Conservation (phyloP, 1,284 basidiomycete species). For the Sphaerobolus stellatus region DNA sequence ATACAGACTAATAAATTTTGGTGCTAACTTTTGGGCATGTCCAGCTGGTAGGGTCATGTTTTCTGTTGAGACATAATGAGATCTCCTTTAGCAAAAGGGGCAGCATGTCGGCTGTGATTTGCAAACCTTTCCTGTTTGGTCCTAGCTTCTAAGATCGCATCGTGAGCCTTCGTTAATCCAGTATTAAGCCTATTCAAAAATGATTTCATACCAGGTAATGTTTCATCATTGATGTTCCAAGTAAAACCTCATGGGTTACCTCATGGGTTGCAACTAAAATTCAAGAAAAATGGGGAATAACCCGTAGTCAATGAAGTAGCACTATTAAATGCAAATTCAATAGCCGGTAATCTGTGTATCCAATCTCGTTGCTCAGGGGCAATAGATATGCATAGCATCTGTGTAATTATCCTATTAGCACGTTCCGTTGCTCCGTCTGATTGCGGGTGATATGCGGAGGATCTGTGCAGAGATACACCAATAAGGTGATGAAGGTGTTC, state of each 20-base stretch:
- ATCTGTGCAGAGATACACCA: constrained; percentile 25
- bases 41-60: constrained; percentile 34
- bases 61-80: constrained; percentile 36
- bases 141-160: constrained; percentile 27
- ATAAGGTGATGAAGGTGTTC: constrained; percentile 21
- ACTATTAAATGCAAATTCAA: constrained; percentile 30
- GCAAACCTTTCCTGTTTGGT: constrained; percentile 30
- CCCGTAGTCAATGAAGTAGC: constrained; percentile 34
- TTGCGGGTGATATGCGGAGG: constrained; percentile 10
- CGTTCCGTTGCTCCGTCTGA: constrained; percentile 26
- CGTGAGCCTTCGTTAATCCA: constrained; percentile 25
- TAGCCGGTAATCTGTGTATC: constrained; percentile 18
- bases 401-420: constrained; percentile 21
- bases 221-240: constrained; percentile 16
- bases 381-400: constrained; percentile 23
- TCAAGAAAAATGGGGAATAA: constrained; percentile 37
- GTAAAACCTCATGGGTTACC: constrained; percentile 33
- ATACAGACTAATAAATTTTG: constrained; percentile 37
- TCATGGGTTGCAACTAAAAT: constrained; percentile 29
- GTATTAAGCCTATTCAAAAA: constrained; percentile 27
- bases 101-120: constrained; percentile 20
- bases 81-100: constrained; percentile 24
- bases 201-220: constrained; percentile 23
- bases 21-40: constrained; percentile 29
- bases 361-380: constrained; percentile 21